These are phyloP conservation scores for Ophiostoma perfectum DNA, from an alignment of 2,329 filamentous ascomycete genomes.

Conservation along the genomic window DNA sequence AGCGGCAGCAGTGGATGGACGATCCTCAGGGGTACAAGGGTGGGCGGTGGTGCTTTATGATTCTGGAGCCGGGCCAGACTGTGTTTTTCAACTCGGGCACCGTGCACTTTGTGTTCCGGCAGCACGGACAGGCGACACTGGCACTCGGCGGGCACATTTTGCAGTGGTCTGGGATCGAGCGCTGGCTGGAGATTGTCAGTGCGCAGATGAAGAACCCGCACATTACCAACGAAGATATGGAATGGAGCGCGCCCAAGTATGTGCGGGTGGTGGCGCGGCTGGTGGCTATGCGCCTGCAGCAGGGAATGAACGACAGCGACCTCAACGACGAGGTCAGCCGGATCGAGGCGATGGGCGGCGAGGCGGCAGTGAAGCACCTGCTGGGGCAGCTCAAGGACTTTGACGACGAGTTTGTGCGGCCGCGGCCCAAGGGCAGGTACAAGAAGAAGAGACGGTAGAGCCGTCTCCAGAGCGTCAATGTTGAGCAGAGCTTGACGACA, in stretches of 20 bases:
- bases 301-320: not conserved
- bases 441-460: conserved; percentile 9
- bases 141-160: conserved; percentile 35
- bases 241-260: conserved; percentile 28
- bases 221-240: conserved; percentile 34
- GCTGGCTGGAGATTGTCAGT: conserved; percentile 32
- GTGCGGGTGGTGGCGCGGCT: conserved; percentile 26
- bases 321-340: not conserved
- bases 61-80: conserved; percentile 34
- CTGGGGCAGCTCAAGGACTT: conserved; percentile 24
- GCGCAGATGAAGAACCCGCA: conserved; percentile 31
- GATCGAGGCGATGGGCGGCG: conserved; percentile 24
- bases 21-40: conserved; percentile 29
- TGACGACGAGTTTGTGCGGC: conserved; percentile 23
- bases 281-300: conserved; percentile 24
- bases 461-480: not conserved
- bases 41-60: conserved; percentile 33
- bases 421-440: conserved; percentile 13
- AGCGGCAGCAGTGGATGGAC: conserved; percentile 30
- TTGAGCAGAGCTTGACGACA: too few relatives aligned
- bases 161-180: conserved; percentile 34
- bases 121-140: conserved; percentile 30
- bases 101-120: conserved; percentile 35
- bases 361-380: conserved; percentile 23
- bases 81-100: conserved; percentile 35